phyloP scores from a whole-genome alignment of 805 yeast genomes.

The Saturnispora galanensis region DNA sequence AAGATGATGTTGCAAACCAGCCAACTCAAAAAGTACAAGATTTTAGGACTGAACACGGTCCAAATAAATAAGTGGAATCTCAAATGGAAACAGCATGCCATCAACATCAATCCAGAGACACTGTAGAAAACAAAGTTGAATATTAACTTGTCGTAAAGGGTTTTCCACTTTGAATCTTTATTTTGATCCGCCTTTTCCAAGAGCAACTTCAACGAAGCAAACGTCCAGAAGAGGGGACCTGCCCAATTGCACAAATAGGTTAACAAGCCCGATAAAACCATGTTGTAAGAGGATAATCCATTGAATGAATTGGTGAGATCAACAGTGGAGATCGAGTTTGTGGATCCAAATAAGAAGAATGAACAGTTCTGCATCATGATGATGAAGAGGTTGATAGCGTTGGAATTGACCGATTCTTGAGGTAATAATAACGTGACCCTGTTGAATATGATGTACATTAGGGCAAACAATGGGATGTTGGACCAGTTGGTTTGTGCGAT shows the following conservation, averaged over 20 bases:
- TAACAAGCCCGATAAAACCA: constrained; percentile 61
- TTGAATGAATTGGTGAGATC: constrained; percentile 89
- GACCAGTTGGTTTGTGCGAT: constrained; percentile 46
- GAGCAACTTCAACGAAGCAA: constrained; percentile 27
- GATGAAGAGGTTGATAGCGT: constrained; percentile 24
- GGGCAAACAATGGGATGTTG: constrained; percentile 42
- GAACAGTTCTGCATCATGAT: constrained; percentile 62
- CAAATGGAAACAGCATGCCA: constrained; percentile 61
- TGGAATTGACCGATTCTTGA: constrained; percentile 9
- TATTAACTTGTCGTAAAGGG: constrained; percentile 29
- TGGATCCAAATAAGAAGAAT: constrained; percentile 82
- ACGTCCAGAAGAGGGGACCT: constrained; percentile 75
- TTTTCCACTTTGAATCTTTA: constrained; percentile 23
- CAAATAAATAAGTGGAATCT: constrained; percentile 88
- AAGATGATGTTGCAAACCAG: constrained; percentile 36
- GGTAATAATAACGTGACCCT: constrained; percentile 13
- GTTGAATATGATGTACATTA: constrained; percentile 26
- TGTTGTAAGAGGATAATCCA: constrained; percentile 65
- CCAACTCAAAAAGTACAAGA: constrained; percentile 79
- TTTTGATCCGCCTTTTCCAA: constrained; percentile 7
- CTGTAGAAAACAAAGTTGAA: constrained; percentile 46
- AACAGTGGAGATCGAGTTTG: constrained; percentile 85
- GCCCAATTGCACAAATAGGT: constrained; percentile 81
- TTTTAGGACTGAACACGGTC: constrained; percentile 95
- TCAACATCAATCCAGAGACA: constrained; percentile 45